Conservation (phyloP, 179 eudicot genomes). For the Heliamphora pulchella region DNA sequence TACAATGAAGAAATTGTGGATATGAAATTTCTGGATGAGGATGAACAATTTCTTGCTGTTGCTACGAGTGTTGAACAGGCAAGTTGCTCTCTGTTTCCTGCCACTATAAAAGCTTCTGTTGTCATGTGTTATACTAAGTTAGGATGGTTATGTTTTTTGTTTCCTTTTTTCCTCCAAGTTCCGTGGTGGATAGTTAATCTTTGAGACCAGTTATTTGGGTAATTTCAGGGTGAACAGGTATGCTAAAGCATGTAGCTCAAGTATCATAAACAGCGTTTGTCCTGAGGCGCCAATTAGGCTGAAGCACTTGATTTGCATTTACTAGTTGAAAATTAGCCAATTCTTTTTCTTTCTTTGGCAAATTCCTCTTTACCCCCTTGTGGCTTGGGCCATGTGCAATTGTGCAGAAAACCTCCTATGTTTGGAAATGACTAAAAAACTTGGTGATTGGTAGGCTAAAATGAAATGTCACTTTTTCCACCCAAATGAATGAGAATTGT, state of each 20-base stretch:
- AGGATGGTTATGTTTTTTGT: neutral
- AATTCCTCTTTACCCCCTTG: neutral
- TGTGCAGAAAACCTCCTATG: too few relatives aligned
- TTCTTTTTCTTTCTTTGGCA: neutral
- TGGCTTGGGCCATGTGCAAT: too few relatives aligned
- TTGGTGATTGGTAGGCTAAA: too few relatives aligned
- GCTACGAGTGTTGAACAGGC: conserved; percentile 94
- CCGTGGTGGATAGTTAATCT: neutral
- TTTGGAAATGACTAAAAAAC: too few relatives aligned
- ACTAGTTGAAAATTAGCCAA: neutral
- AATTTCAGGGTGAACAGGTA: neutral
- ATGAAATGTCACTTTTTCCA: too few relatives aligned
- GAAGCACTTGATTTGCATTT: neutral
- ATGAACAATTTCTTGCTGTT: conserved; percentile 88
- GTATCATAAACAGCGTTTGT: neutral
- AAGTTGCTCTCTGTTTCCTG: conserved; percentile 17
- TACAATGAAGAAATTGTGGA: conserved; percentile 90
- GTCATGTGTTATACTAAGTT: neutral
- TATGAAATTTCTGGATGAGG: conserved; percentile 91
- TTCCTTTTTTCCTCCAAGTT: neutral
- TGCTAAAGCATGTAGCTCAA: neutral
- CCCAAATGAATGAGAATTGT: too few relatives aligned
- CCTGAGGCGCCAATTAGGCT: neutral
- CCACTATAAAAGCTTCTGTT: neutral
- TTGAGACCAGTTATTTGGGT: too few relatives aligned